Base-by-base conservation (phyloP, 2,329 filamentous ascomycete genomes). In the Fusarium tanahbumbuense region DNA sequence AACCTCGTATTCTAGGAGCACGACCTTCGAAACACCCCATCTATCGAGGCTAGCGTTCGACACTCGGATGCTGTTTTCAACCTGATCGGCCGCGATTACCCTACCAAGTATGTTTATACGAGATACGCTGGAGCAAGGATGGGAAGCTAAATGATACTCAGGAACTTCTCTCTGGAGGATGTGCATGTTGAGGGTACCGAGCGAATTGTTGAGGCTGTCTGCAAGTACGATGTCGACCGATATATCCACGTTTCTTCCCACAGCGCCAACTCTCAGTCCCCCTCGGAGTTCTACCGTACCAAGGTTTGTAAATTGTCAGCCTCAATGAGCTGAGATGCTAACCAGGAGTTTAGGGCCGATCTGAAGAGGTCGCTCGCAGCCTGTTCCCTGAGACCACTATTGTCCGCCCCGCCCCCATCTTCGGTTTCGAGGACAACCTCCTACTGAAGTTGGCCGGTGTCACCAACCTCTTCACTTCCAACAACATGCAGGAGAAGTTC, bases 11-110 rank as follows among this genome's bases (percentile, higher is more conserved):
- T 27, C 34, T 67, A 94, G 92, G 96, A 99, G 88, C 97, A 93
- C 82, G 96, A 99, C 78, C 87, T 99, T 66, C 91, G 90, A 78
- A 99, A 99, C 83, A 98, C 94, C 44, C 87, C 92, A 74, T 98
- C 95, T 30, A 96, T 99, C 76, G 96, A 99, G 80, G 94, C 97
- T 82, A 96, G 93, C 77, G 94, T 99, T 56, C 89, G 96, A 76
- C 96, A 99, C 82, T 98, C 95, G 44, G 96, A 99, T 79, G 92
- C 98, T 68, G 96, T 99, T 71, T 97, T 97, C 86, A 99, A 99
- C 83, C 86, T 99, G 75, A 87, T 98, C 77, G 96, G 96, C 71
- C 92, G 95, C 70, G 92, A 95, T 81, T 98, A 98, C 81, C 93
- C 95, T 71, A 99, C 96, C 75, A 99, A 99, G 93, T 94, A 84